These are phyloP conservation scores for Tetragonia tetragonoides DNA, from an alignment of 148 eudicot species.

Conservation along the genomic window DNA sequence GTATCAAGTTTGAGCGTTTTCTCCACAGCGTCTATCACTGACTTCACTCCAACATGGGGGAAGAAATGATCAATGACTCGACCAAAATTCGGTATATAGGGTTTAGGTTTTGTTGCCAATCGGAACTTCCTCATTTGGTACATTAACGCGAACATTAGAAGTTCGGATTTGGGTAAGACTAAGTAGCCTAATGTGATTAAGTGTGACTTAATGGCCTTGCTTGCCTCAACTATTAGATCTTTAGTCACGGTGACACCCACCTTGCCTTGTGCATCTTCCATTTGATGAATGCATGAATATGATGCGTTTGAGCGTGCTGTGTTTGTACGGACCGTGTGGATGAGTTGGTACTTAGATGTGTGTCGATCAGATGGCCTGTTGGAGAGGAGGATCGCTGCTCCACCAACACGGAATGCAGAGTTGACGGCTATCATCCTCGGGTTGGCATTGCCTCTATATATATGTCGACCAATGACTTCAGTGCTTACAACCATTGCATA, in stretches of 20 bases:
- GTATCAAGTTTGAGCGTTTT: background rate
- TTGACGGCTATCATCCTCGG: slow-evolving; percentile 14
- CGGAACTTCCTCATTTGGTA: slow-evolving; percentile 3
- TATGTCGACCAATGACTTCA: slow-evolving; percentile 3
- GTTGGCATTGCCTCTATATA: slow-evolving; percentile 14
- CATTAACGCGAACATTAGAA: background rate
- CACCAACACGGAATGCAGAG: slow-evolving; percentile 36
- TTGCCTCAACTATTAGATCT: slow-evolving; percentile 30
- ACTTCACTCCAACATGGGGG: slow-evolving; percentile 3
- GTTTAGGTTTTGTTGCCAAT: slow-evolving; percentile 2
- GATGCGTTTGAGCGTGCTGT: slow-evolving; percentile 27
- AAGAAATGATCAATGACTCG: slow-evolving; percentile 3
- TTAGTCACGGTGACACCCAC: slow-evolving; percentile 31
- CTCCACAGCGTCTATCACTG: slow-evolving; percentile 1
- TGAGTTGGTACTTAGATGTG: slow-evolving; percentile 36
- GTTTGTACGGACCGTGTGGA: slow-evolving; percentile 33
- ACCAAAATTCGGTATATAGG: slow-evolving; percentile 15
- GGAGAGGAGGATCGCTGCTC: slow-evolving; percentile 38
- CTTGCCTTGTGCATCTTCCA: slow-evolving; percentile 34
- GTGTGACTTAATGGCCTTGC: slow-evolving; percentile 24
- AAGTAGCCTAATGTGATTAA: slow-evolving; percentile 18
- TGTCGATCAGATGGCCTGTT: slow-evolving; percentile 21
- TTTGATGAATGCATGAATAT: slow-evolving; percentile 27
- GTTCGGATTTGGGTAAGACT: slow-evolving; percentile 35
- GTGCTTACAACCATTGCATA: slow-evolving; percentile 26